Evolutionary conservation across 2,329 filamentous ascomycete genomes (phyloP), one percentile per base, ranked within the genome.

Genomic region (Aureobasidium sp.): DNA sequence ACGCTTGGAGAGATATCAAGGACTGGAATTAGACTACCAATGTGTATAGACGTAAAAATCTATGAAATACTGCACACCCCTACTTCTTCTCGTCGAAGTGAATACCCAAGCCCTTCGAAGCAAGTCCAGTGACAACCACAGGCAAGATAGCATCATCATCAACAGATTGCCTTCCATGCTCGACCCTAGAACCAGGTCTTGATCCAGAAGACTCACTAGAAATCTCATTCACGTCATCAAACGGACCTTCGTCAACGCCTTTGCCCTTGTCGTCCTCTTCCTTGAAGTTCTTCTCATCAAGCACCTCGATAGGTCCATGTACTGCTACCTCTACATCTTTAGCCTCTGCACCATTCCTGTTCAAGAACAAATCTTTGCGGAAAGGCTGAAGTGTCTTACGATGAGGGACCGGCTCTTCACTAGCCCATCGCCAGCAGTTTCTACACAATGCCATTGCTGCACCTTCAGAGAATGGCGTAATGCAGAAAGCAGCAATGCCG

Each of bases 391-490:
- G 65, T 7, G 68, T 69, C 13, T 27, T 53, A 32, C 67, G 36
- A 37, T 67, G 65, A 12, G 68, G 68, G 8, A 69, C 66, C 5
- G 67, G 67, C 37, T 65, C 65, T 26, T 68, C 66, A 3, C 63
- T 65, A 6, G 67, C 67, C 68, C 67, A 69, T 12, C 68, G 63
- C 67, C 66, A 68, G 26, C 67, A 64, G 20, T 68, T 68, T 1
- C 47, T 17, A 17, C 59, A 52, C 5, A 44, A 17, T 20, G 57
- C 57, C 43, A 48, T 27, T 2, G 43, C 46, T 5, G 57, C 24
- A 26, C 43, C 36, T 51, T 60, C 57, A 1, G 57, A 48, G 20
- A 60, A 60, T 8, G 57, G 57, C 10, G 57, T 48, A 20, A 60
- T 32, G 3, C 37, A 27, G 1, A 48, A 5, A 15, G 26, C 57